These are phyloP conservation scores for Fusarium equiseti DNA, from an alignment of 2,329 filamentous ascomycete species.

Conservation along the genomic window DNA sequence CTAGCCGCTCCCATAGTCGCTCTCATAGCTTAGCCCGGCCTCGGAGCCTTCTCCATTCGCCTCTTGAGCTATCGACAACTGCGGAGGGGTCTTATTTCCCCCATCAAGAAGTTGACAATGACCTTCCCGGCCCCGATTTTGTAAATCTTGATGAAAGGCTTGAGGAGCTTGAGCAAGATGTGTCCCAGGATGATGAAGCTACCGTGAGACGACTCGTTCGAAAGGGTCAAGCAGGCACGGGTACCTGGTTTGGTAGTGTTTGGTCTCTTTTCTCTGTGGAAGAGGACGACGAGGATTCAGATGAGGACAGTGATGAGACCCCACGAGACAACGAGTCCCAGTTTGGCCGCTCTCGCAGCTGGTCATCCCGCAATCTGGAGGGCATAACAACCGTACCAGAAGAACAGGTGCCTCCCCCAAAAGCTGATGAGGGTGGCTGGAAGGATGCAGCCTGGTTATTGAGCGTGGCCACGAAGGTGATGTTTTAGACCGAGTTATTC, in stretches of 20 bases:
- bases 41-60: slow-evolving; percentile 59
- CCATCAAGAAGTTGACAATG: slow-evolving; percentile 47
- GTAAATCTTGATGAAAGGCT: slow-evolving; percentile 71
- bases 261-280: slow-evolving; percentile 74
- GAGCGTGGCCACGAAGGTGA: slow-evolving; percentile 72
- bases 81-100: slow-evolving; percentile 44
- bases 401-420: slow-evolving; percentile 61
- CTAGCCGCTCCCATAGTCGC: slow-evolving; percentile 59
- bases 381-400: slow-evolving; percentile 57
- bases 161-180: slow-evolving; percentile 65
- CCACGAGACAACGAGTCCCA: slow-evolving; percentile 43
- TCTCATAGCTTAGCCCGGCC: slow-evolving; percentile 52
- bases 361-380: slow-evolving; percentile 55
- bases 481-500: slow-evolving; percentile 58
- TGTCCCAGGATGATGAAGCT: slow-evolving; percentile 68
- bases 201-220: slow-evolving; percentile 68
- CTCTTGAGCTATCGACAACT: slow-evolving; percentile 55
- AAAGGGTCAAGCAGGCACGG: slow-evolving; percentile 63
- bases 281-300: slow-evolving; percentile 67
- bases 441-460: slow-evolving; percentile 76
- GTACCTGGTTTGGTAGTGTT: slow-evolving; percentile 70
- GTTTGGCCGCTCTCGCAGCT: slow-evolving; percentile 48
- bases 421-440: slow-evolving; percentile 70
- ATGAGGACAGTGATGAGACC: slow-evolving; percentile 56
- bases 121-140: slow-evolving; percentile 69